Percentiles rank a stretch among this genome's conserved stretches.
phyloP scores from a whole-genome alignment of 805 yeast species.

The Myxozyma vanderwaltii region DNA sequence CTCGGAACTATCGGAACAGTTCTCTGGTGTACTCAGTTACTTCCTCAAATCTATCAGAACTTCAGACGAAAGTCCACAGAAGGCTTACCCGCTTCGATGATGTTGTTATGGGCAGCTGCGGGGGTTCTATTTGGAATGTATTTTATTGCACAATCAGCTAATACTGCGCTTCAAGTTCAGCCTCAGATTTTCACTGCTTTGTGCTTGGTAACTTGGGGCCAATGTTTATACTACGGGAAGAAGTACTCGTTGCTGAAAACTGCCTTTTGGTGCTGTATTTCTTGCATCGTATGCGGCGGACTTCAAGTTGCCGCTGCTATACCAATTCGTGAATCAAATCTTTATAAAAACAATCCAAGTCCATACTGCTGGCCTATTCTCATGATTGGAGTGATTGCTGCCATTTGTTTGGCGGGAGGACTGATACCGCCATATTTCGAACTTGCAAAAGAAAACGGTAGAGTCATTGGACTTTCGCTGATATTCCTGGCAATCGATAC shows the following conservation, averaged over 20 bases:
- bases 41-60: slow-evolving; percentile 82
- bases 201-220: slow-evolving; percentile 66
- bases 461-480: slow-evolving; percentile 88
- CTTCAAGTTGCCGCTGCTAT: slow-evolving; percentile 70
- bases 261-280: slow-evolving; percentile 42
- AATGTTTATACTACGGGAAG: slow-evolving; percentile 58
- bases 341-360: slow-evolving; percentile 41
- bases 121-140: slow-evolving; percentile 89
- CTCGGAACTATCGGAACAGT: slow-evolving; percentile 88
- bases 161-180: slow-evolving; percentile 79
- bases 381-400: slow-evolving; percentile 78
- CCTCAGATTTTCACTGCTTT: slow-evolving; percentile 80
- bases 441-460: slow-evolving; percentile 72
- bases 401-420: slow-evolving; percentile 73
- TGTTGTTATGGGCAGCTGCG: slow-evolving; percentile 76
- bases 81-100: slow-evolving; percentile 87
- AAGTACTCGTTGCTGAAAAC: slow-evolving; percentile 44
- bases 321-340: slow-evolving; percentile 49
- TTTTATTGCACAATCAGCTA: slow-evolving; percentile 69
- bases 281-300: slow-evolving; percentile 54
- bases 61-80: slow-evolving; percentile 75
- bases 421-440: slow-evolving; percentile 89
- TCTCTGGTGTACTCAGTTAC: slow-evolving; percentile 87
- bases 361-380: slow-evolving; percentile 74
- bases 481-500: slow-evolving; percentile 74